Evolutionary conservation across 148 eudicot genomes (phyloP).

Genomic region (Polygonum maritimum): DNA sequence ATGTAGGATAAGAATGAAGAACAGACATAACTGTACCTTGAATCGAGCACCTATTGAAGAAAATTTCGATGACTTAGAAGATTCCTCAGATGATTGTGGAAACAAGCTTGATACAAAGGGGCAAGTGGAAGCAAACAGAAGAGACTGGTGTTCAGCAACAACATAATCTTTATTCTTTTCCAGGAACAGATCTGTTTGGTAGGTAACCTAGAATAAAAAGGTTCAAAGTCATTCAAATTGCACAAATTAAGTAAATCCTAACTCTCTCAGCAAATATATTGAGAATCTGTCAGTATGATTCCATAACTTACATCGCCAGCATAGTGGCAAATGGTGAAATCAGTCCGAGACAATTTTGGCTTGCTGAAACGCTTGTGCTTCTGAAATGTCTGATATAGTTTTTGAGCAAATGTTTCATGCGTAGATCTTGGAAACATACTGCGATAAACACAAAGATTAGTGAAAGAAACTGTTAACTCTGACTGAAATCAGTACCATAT

Average conservation of each 20-base stretch:
- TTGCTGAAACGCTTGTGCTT: conserved; percentile 78
- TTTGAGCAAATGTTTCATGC: conserved; percentile 90
- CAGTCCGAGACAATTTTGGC: conserved; percentile 92
- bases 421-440: conserved; percentile 99
- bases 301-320: conserved; percentile 91
- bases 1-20: not conserved
- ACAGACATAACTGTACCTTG: conserved; percentile 42
- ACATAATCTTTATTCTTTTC: conserved; percentile 99
- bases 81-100: conserved; percentile 70
- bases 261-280: not conserved
- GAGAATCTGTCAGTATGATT: not conserved
- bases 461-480: not conserved
- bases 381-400: conserved; percentile 87
- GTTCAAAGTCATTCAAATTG: not conserved
- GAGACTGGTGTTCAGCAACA: conserved; percentile 89
- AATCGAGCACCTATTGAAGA: conserved; percentile 96
- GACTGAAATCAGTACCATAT: not conserved
- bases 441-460: conserved; percentile 13
- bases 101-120: conserved; percentile 73
- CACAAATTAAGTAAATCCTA: not conserved
- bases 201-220: conserved; percentile 53
- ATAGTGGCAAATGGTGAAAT: conserved; percentile 89
- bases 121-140: conserved; percentile 68
- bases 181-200: conserved; percentile 83
- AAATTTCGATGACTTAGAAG: conserved; percentile 90